Base-by-base conservation (phyloP, 805 yeast genomes). In the Nakazawaea holstii region DNA sequence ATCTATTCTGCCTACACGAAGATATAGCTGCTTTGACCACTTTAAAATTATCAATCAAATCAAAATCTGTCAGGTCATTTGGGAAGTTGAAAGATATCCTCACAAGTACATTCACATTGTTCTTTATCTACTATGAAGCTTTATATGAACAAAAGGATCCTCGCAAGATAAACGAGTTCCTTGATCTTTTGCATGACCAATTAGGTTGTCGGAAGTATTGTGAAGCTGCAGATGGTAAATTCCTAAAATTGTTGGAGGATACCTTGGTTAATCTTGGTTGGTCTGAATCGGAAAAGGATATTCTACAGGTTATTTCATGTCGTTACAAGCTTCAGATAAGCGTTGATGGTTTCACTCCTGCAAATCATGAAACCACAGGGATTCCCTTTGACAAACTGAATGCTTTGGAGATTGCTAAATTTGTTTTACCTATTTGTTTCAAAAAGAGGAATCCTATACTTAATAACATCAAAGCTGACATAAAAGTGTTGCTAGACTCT, bases 221-320 rank as follows among this genome's bases (percentile, higher is more conserved):
- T 66, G 84, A 82, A 43, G 62, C 76, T 2, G 74, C 83, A 0
- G 60, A 73, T 27, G 91, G 95, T 0, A 63, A 67, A 7, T 82
- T 91, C 51, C 66, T 94, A 43, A 69, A 71, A 14, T 64, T 85
- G 27, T 69, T 84, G 0, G 84, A 89, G 53, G 67, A 70, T 8
- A 70, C 76, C 15, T 64, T 86, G 31, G 67, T 79, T 13, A 54
- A 66, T 0, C 62, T 76, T 27, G 65, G 70, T 7, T 60, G 65
- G 60, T 44, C 51, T 17, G 73, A 72, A 4, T 73, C 85, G 2
- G 91, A 85, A 40, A 70, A 72, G 8, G 94, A 89, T 39, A 61
- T 92, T 41, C 73, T 88, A 8, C 98, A 92, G 57, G 73, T 88
- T 31, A 64, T 94, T 20, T 73, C 80, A 52, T 94, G 99, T 60